Percentiles rank a stretch among this genome's conserved stretches.
These are phyloP conservation scores for Blastobotrys americana DNA, from an alignment of 805 yeast genomes.

Conservation along the genomic window DNA sequence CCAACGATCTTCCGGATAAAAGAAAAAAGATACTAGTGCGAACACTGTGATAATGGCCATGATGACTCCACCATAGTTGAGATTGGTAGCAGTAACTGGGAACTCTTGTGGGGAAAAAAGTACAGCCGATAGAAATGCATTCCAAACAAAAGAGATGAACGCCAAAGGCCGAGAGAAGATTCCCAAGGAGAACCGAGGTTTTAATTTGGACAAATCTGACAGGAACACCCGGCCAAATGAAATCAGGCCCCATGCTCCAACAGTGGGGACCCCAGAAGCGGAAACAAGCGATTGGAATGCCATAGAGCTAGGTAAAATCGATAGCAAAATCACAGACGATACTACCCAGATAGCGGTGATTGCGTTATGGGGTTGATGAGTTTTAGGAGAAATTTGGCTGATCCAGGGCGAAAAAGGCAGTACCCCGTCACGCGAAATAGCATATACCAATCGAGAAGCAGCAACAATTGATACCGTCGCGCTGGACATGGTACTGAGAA, in stretches of 20 bases:
- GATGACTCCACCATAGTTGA: constrained; percentile 22
- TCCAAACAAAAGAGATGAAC: constrained; percentile 18
- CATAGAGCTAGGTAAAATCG: constrained; percentile 18
- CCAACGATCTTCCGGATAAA: constrained; percentile 19
- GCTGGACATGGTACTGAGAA: constrained; percentile 13
- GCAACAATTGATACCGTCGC: constrained; percentile 18
- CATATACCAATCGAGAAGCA: constrained; percentile 21
- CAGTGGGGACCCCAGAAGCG: constrained; percentile 20
- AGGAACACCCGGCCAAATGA: constrained; percentile 19
- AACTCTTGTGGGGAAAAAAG: constrained; percentile 20
- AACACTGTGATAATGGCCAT: constrained; percentile 18
- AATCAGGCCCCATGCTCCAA: constrained; percentile 19
- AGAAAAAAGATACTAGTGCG: constrained; percentile 14
- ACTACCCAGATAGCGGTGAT: constrained; percentile 18
- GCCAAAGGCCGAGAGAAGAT: constrained; percentile 15
- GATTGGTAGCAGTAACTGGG: constrained; percentile 17
- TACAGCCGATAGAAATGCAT: constrained; percentile 14
- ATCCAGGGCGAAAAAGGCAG: constrained; percentile 21
- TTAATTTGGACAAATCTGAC: constrained; percentile 6
- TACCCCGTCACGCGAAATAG: constrained; percentile 23
- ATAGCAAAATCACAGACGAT: constrained; percentile 18
- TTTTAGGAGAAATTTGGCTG: constrained; percentile 11
- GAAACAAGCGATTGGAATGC: constrained; percentile 23
- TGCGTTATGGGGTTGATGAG: constrained; percentile 20
- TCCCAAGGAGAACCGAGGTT: constrained; percentile 18